phyloP scores from a whole-genome alignment of 257 asterid species.

The Agastache rugosa region DNA sequence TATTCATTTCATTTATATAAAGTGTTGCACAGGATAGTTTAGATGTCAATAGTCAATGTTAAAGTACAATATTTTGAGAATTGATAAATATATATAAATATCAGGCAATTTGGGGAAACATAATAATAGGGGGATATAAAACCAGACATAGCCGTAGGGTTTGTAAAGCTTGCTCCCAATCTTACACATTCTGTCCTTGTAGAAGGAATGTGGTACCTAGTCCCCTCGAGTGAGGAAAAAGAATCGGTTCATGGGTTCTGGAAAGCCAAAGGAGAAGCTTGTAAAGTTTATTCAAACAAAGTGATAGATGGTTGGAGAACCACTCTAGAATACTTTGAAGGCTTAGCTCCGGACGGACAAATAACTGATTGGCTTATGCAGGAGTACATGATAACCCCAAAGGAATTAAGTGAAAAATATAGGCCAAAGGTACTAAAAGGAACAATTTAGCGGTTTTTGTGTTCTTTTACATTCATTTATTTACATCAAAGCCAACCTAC shows the following conservation, averaged over 20 bases:
- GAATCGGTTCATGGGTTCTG: conserved; percentile 57
- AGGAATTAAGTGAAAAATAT: conserved; percentile 33
- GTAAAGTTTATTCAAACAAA: conserved; percentile 50
- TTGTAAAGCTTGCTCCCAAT: not conserved
- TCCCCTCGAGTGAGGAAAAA: conserved; percentile 42
- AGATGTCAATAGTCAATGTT: not conserved
- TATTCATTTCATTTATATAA: not conserved
- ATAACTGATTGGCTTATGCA: conserved; percentile 67
- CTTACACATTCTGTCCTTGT: conserved; percentile 35
- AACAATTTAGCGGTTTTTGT: not conserved
- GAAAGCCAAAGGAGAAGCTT: conserved; percentile 56
- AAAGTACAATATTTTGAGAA: conserved; percentile 3
- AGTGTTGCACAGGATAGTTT: not conserved
- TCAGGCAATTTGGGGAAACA: not conserved
- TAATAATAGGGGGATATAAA: not conserved
- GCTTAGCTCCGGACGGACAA: conserved; percentile 41
- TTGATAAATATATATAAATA: not conserved
- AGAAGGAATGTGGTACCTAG: conserved; percentile 66
- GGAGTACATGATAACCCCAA: conserved; percentile 52
- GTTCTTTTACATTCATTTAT: conserved; percentile 15
- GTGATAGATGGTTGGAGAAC: conserved; percentile 62
- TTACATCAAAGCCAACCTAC: conserved; percentile 38
- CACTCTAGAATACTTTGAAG: conserved; percentile 56
- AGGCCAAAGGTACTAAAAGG: conserved; percentile 51
- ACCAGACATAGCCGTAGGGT: too few species aligned